A percentile compares a stretch with the other conserved stretches of the same genome.
phyloP scores from a whole-genome alignment of 257 asterid species.

The Ocimum tenuiflorum region DNA sequence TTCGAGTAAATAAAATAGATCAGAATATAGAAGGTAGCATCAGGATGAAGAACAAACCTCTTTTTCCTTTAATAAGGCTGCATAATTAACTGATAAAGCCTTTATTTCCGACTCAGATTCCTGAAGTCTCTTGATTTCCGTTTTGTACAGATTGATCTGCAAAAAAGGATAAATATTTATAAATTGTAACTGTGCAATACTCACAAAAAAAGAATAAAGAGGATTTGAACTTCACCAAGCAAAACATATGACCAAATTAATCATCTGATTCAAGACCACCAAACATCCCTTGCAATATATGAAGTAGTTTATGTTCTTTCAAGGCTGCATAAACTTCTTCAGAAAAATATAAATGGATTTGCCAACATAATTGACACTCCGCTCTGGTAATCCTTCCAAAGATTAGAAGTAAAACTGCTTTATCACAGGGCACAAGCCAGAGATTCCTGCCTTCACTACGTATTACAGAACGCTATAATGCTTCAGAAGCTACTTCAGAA shows the following conservation, averaged over 20 bases:
- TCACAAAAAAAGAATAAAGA: neutral
- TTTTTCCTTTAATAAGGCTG: constrained; percentile 81
- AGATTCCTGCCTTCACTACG: neutral
- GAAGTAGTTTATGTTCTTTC: neutral
- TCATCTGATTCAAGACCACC: neutral
- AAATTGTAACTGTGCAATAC: neutral
- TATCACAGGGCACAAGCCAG: constrained; percentile 1
- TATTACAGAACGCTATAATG: neutral
- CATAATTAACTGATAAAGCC: constrained; percentile 88
- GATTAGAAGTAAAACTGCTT: neutral
- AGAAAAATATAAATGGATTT: neutral
- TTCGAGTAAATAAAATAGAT: neutral
- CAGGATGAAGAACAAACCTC: constrained; percentile 44
- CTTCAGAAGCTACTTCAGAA: neutral
- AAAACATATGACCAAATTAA: neutral
- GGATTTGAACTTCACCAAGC: neutral
- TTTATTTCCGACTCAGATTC: constrained; percentile 94
- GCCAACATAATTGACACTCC: neutral
- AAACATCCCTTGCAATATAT: neutral
- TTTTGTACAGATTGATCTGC: constrained; percentile 63
- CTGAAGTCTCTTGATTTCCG: constrained; percentile 76
- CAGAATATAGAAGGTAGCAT: neutral
- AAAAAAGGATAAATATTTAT: constrained; percentile 2
- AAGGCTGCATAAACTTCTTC: neutral
- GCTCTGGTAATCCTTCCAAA: neutral